These are phyloP conservation scores for Trichoderma sp. DNA, from an alignment of 2,329 filamentous ascomycete species.

Conservation along the genomic window DNA sequence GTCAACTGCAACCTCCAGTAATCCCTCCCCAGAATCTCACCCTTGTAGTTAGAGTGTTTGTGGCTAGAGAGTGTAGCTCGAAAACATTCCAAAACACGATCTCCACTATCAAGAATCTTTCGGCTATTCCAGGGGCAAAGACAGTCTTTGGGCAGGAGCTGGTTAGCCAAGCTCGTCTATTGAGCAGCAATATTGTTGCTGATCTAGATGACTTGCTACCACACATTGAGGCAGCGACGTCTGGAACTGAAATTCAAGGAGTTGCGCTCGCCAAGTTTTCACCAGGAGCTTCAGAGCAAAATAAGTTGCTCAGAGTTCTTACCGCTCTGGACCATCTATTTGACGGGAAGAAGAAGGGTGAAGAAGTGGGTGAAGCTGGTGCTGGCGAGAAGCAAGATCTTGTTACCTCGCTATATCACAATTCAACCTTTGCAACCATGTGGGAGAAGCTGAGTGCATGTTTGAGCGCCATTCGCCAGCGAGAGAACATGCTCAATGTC, in stretches of 20 bases:
- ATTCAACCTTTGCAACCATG: conserved; percentile 82
- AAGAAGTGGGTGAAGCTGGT: conserved; percentile 51
- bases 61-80: conserved; percentile 92
- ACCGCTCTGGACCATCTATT: conserved; percentile 96
- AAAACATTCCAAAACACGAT: conserved; percentile 98
- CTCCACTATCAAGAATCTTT: conserved; percentile 98
- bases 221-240: conserved; percentile 83
- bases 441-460: conserved; percentile 93
- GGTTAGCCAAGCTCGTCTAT: conserved; percentile 78
- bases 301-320: conserved; percentile 87
- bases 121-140: conserved; percentile 86
- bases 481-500: conserved; percentile 94
- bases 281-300: conserved; percentile 91
- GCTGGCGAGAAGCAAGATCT: conserved; percentile 74
- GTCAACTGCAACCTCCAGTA: conserved; percentile 73
- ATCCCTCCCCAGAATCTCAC: conserved; percentile 88
- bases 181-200: conserved; percentile 81
- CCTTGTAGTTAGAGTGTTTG: conserved; percentile 94
- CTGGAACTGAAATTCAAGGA: conserved; percentile 92
- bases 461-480: conserved; percentile 81
- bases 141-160: conserved; percentile 91
- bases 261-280: conserved; percentile 94
- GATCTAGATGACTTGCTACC: conserved; percentile 84
- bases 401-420: conserved; percentile 85
- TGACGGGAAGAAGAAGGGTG: conserved; percentile 71